Base-by-base conservation (phyloP, 1,284 basidiomycete species). In the Amylostereum areolatum region DNA sequence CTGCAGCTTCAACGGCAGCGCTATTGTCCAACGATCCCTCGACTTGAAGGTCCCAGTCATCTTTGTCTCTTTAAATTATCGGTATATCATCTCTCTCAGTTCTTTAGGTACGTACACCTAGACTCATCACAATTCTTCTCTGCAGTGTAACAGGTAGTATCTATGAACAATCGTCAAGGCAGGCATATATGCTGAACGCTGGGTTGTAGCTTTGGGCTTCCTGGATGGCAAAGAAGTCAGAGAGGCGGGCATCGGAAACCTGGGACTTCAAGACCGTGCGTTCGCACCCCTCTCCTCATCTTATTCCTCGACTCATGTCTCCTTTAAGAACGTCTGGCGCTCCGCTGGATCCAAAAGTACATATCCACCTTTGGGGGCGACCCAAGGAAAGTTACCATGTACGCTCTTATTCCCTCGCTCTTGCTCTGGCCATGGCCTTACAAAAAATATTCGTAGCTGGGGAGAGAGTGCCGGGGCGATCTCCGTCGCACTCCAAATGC, bases 291-390 rank as follows among this genome's bases (percentile, higher is more conserved):
- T 35, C 8, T n/a, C 33, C 8, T 2, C 18, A n/a, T 2, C 39
- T 24, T 29, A 33, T 3, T 39, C 42, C 9, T 11, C 18, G 9
- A n/a, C 33, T 3, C 12, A 28, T 29, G 33, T 27, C 2, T 25
- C 1, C 36, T 32, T 49, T 5, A 42, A 81, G 78, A 81, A 59
- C 73, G 75, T 7, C 59, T 71, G 34, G 81, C 81, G 0, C 61
- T 89, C 11, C 61, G 78, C 50, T 89, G 85, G 85, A 66, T 86
- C 0, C 77, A 84, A 53, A 71, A 79, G 57, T 82, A 87, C 57
- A 82, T 88, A 40, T 52, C 63, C 10, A 63, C 65, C 1, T 87
- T 88, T 51, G 83, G 83, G 1, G 85, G 85, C 5, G 77, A 86
- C 57, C 75, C 77, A 11, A 63, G 66, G 2, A 73, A 73, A 57